Conservation (phyloP, 768 basidiomycete genomes). For the Boletus tylopilopsis region DNA sequence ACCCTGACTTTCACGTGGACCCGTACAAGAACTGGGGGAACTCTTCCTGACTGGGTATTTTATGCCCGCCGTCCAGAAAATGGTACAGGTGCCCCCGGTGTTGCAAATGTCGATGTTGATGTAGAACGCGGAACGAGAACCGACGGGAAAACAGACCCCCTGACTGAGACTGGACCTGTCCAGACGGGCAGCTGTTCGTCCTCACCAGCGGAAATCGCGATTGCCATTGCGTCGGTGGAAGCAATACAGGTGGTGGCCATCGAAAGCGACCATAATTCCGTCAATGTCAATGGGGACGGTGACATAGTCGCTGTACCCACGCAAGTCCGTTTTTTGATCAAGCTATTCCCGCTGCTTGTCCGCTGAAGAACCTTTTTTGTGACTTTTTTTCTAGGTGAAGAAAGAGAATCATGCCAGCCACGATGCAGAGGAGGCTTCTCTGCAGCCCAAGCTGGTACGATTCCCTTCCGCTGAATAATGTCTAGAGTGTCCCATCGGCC, state of each 20-base stretch:
- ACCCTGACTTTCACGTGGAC: slow-evolving; percentile 45
- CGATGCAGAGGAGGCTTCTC: background rate
- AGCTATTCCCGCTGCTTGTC: background rate
- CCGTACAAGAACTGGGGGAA: slow-evolving; percentile 26
- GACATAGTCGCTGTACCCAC: background rate
- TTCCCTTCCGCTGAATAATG: slow-evolving; percentile 38
- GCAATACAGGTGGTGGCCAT: background rate
- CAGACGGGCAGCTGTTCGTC: background rate
- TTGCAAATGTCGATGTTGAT: slow-evolving; percentile 3
- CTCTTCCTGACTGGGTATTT: slow-evolving; percentile 45
- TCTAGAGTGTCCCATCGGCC: slow-evolving; percentile 11
- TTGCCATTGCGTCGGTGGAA: background rate
- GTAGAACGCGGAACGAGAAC: slow-evolving; percentile 19
- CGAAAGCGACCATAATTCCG: background rate
- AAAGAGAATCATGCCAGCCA: background rate
- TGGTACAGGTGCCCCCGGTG: background rate
- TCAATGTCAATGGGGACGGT: background rate
- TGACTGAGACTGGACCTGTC: background rate
- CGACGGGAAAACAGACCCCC: background rate
- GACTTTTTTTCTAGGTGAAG: slow-evolving; percentile 11
- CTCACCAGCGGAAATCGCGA: background rate
- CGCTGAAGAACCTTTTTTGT: slow-evolving; percentile 14
- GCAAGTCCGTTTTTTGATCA: slow-evolving; percentile 21
- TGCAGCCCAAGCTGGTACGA: slow-evolving; percentile 24
- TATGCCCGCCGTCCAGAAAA: slow-evolving; percentile 28